Conservation (phyloP, 2,329 filamentous ascomycete genomes). For the Dactylonectria macrodidyma region DNA sequence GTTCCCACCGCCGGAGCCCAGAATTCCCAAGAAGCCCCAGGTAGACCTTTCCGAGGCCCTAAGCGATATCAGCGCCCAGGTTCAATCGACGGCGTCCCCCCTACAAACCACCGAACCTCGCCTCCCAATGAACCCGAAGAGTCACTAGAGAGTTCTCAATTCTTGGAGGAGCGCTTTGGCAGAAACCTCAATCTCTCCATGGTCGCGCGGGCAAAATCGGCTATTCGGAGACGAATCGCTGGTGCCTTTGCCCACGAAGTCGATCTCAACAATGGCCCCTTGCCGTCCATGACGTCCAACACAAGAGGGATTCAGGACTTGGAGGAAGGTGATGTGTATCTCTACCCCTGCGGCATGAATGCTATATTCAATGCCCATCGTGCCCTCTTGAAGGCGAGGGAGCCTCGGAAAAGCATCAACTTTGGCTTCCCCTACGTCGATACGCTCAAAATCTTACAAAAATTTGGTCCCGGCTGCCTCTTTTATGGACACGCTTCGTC, state of each 20-base stretch:
- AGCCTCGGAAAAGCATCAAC: slow-evolving; percentile 82
- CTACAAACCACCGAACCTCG: slow-evolving; percentile 36
- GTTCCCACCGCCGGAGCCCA: slow-evolving; percentile 49
- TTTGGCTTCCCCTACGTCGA: slow-evolving; percentile 99
- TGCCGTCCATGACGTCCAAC: slow-evolving; percentile 55
- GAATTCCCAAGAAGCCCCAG: slow-evolving; percentile 43
- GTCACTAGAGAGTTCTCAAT: slow-evolving; percentile 79
- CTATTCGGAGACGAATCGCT: slow-evolving; percentile 89
- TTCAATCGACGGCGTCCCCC: slow-evolving; percentile 51
- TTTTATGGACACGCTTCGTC: slow-evolving; percentile 89
- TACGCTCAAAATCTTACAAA: slow-evolving; percentile 93
- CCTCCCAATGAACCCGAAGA: slow-evolving; percentile 52
- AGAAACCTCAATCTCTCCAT: slow-evolving; percentile 88
- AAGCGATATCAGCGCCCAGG: slow-evolving; percentile 80
- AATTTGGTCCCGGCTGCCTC: slow-evolving; percentile 89
- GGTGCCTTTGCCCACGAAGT: slow-evolving; percentile 83
- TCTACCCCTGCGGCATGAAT: slow-evolving; percentile 94
- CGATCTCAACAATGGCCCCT: slow-evolving; percentile 59
- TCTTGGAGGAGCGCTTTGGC: slow-evolving; percentile 95
- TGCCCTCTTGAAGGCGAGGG: slow-evolving; percentile 76
- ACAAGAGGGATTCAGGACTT: slow-evolving; percentile 74
- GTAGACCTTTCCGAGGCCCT: slow-evolving; percentile 76
- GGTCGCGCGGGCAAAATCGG: slow-evolving; percentile 85
- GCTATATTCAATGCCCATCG: slow-evolving; percentile 92
- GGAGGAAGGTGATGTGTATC: slow-evolving; percentile 88